These are phyloP conservation scores for Calocera viscosa DNA, from an alignment of 768 basidiomycete genomes.

Conservation along the genomic window DNA sequence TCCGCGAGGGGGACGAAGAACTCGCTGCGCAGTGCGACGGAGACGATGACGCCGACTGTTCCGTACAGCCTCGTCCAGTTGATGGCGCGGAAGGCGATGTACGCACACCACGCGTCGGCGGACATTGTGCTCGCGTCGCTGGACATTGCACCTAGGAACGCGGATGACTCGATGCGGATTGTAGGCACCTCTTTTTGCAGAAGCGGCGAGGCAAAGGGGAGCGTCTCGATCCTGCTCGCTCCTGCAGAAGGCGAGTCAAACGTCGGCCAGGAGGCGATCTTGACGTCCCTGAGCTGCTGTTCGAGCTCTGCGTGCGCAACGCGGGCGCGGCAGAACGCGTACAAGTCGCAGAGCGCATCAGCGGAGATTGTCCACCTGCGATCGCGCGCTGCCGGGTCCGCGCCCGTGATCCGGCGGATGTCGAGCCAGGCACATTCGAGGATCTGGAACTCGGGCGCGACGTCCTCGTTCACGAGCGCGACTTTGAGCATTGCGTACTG, in stretches of 20 bases:
- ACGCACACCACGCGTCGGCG: slow-evolving; percentile 8
- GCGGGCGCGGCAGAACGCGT: slow-evolving; percentile 81
- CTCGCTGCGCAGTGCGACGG: slow-evolving; percentile 1
- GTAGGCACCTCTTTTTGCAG: not conserved
- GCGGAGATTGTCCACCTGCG: slow-evolving; percentile 12
- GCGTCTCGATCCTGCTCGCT: slow-evolving; percentile 1
- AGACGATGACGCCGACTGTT: not conserved
- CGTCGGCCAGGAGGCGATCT: slow-evolving; percentile 1
- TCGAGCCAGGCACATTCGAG: slow-evolving; percentile 19
- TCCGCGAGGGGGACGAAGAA: slow-evolving; percentile 4
- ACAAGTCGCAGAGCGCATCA: slow-evolving; percentile 63
- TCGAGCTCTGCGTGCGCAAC: slow-evolving; percentile 86
- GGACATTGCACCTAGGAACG: not conserved
- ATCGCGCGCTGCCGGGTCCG: slow-evolving; percentile 15
- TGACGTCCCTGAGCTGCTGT: slow-evolving; percentile 47
- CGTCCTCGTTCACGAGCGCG: slow-evolving; percentile 18
- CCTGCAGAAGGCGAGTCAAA: not conserved
- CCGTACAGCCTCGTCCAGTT: slow-evolving; percentile 3
- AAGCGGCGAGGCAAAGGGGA: not conserved
- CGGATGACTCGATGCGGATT: slow-evolving; percentile 7
- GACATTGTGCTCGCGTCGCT: not conserved
- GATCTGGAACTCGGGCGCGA: slow-evolving; percentile 11
- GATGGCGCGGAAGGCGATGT: slow-evolving; percentile 3
- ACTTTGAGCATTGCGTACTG: slow-evolving; percentile 66
- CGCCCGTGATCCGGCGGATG: slow-evolving; percentile 13